These are phyloP conservation scores for Corinectria fuckeliana DNA, from an alignment of 2,329 filamentous ascomycete species.

Conservation along the genomic window DNA sequence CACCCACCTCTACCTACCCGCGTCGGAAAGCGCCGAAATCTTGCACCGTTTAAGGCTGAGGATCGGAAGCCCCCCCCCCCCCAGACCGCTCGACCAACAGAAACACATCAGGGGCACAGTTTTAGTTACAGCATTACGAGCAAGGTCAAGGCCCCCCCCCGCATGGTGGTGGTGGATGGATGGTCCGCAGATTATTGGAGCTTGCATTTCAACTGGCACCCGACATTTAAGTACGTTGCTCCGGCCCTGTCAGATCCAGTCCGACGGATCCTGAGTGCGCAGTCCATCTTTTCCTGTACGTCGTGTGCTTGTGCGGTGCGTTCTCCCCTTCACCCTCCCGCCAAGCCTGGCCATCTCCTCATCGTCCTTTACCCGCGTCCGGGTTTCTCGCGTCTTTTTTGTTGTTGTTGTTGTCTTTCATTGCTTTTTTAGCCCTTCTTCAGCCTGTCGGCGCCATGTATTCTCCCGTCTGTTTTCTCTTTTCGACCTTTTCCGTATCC, in stretches of 20 bases:
- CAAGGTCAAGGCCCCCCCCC: background rate
- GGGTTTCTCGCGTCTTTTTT: too few relatives aligned
- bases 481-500: conserved; percentile 40
- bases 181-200: background rate
- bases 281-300: background rate
- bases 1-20: too few relatives aligned
- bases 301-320: background rate
- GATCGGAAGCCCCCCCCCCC: too few relatives aligned
- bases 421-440: background rate
- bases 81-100: too few relatives aligned
- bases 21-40: background rate
- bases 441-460: conserved; percentile 7
- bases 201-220: too few relatives aligned
- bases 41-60: background rate
- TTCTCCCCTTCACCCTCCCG: background rate
- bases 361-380: background rate
- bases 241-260: background rate
- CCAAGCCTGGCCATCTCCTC: background rate
- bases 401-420: too few relatives aligned
- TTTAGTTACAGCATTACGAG: background rate
- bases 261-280: background rate
- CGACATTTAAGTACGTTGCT: background rate
- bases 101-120: background rate
- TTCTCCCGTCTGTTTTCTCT: conserved; percentile 37
- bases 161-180: too few relatives aligned